These are phyloP conservation scores for Corymbia maculata DNA, from an alignment of 345 rosid species.

Conservation along the genomic window DNA sequence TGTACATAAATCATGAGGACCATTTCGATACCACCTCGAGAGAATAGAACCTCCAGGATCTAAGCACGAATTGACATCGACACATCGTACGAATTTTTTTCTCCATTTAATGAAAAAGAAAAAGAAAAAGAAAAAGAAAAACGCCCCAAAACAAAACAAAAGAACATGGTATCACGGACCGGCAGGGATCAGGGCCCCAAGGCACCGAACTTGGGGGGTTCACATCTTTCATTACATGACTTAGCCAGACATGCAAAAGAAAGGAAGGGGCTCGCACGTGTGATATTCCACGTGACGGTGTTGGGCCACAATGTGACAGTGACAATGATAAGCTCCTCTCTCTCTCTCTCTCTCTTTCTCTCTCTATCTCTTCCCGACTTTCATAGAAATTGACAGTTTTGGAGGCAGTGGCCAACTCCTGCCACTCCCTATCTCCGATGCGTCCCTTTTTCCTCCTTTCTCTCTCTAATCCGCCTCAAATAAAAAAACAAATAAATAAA, in stretches of 20 bases:
- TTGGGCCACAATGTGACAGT: not conserved
- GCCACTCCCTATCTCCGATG: not conserved
- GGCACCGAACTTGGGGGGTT: not conserved
- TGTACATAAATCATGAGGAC: fast-evolving
- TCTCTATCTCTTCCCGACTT: not conserved
- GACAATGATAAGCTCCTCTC: not conserved
- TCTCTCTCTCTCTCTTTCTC: not conserved
- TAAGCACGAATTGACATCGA: not conserved
- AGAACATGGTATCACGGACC: not conserved
- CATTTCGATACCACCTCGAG: fast-evolving
- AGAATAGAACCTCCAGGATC: not conserved
- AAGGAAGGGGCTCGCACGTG: not conserved
- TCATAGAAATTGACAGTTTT: not conserved
- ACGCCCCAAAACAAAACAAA: not conserved
- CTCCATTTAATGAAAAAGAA: not conserved
- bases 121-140: not conserved
- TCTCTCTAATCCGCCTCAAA: not conserved
- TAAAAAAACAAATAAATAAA: not conserved
- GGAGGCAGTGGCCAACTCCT: not conserved
- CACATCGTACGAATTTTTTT: fast-evolving
- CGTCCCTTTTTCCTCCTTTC: not conserved
- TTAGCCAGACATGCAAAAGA: not conserved
- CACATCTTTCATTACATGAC: not conserved
- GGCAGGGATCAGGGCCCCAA: not conserved
- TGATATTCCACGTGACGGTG: not conserved